Evolutionary conservation across 139 green algal genomes (phyloP), one percentile per base, ranked within the genome.

Genomic region (Bryopsis sp.): DNA sequence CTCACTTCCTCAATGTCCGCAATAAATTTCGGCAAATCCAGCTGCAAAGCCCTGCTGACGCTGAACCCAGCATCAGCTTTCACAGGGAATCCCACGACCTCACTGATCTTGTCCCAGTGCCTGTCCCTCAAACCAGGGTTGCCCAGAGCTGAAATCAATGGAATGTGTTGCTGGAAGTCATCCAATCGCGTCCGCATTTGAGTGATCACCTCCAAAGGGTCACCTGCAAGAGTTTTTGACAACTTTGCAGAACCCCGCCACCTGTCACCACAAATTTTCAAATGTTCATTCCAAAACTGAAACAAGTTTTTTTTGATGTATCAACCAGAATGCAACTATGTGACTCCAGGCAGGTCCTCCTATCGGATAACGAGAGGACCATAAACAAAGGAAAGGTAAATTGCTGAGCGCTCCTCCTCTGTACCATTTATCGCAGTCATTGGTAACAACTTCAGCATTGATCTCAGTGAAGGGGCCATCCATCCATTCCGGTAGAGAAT

Each of bases 391-490:
- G n/a, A n/a, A n/a, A n/a, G n/a, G n/a, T n/a, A n/a, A n/a, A n/a
- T n/a, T n/a, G n/a, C n/a, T n/a, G n/a, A n/a, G n/a, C n/a, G n/a
- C 43, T 26, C 19, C 15, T 54, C 15, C 43, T 26, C 81, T 66
- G 74, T 73, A 83, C 84, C 82, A 88, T n/a, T 76, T 67, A 62
- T 88, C 84, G 31, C 79, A 76, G 54, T 86, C 75, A 26, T 62
- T 48, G 8, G 77, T 70, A 19, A 90, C 72, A 62, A 72, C 36
- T 62, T 90, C 85, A 2, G 85, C 81, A 60, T 90, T 80, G 15
- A 93, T 83, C 71, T 87, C 81, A 15, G 71, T 73, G 76, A 93
- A 93, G 1, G 86, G 81, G 0, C 78, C 77, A 38, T 89, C 83
- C 83, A 91, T 85, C 85, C 85, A 90, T 61, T 82, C 81, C 15